Evolutionary conservation across 2,329 filamentous ascomycete genomes (phyloP).

Genomic region (Fusarium zealandicum): DNA sequence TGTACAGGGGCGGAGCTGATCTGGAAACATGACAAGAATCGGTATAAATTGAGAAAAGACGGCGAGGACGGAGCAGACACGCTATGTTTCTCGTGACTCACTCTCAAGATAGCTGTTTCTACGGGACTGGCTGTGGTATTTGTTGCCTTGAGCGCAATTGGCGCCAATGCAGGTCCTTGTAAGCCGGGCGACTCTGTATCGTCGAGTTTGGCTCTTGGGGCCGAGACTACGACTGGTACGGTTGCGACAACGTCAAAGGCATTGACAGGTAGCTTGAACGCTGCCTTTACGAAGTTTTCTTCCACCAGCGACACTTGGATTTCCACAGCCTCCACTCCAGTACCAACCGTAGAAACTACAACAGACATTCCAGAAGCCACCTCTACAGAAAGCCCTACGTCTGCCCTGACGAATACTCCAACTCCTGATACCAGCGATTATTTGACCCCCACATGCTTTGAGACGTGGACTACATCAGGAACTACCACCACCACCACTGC

Average conservation of each 20-base stretch:
- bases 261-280: too few species aligned
- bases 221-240: background rate
- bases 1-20: background rate
- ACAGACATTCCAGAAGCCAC: too few species aligned
- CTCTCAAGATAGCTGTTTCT: background rate
- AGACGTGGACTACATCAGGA: background rate
- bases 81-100: background rate
- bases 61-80: background rate
- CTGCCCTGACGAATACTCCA: too few species aligned
- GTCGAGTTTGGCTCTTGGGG: background rate
- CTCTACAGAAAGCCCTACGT: too few species aligned
- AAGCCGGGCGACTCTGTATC: background rate
- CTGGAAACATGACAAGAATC: background rate
- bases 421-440: background rate
- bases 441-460: background rate
- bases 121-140: background rate
- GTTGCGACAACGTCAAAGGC: too few species aligned
- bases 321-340: too few species aligned
- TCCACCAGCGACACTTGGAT: too few species aligned
- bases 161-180: background rate
- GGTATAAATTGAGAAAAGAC: background rate
- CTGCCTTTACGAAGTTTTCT: too few species aligned
- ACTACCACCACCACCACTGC: background rate
- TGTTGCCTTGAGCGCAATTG: background rate
- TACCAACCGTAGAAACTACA: too few species aligned